A percentile compares a stretch with the other conserved stretches of the same genome.
Evolutionary conservation across 495 filamentous ascomycete genomes (phyloP).

Genomic region (Talaromyces ruber): DNA sequence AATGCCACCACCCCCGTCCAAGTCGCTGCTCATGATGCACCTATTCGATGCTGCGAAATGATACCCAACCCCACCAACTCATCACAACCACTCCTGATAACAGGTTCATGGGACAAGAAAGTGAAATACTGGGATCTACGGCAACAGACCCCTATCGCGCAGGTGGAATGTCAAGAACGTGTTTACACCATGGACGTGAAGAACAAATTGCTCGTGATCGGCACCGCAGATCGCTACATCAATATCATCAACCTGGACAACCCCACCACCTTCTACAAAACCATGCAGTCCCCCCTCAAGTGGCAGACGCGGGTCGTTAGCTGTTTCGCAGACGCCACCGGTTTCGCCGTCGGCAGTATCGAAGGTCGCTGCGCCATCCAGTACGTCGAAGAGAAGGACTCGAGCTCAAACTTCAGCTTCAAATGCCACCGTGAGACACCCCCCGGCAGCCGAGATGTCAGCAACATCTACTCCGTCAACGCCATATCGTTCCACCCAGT

Average conservation of each 20-base stretch:
- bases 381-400: constrained; percentile 81
- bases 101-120: constrained; percentile 93
- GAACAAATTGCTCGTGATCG: constrained; percentile 69
- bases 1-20: constrained; percentile 45
- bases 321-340: constrained; percentile 74
- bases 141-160: constrained; percentile 50
- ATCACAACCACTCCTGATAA: constrained; percentile 60
- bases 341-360: constrained; percentile 82
- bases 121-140: constrained; percentile 94
- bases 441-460: constrained; percentile 50
- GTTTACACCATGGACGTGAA: constrained; percentile 83
- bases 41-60: constrained; percentile 72
- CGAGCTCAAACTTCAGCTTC: constrained; percentile 78
- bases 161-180: constrained; percentile 64
- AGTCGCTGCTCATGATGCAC: constrained; percentile 71
- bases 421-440: constrained; percentile 83
- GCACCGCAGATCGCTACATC: constrained; percentile 81
- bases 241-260: constrained; percentile 77
- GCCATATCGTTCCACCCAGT: constrained; percentile 81
- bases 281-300: constrained; percentile 74
- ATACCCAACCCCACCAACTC: constrained; percentile 48
- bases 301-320: constrained; percentile 82
- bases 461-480: constrained; percentile 85
- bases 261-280: constrained; percentile 71
- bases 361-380: constrained; percentile 87